phyloP scores from a whole-genome alignment of 2,329 filamentous ascomycete species.

The Beauveria bassiana region DNA sequence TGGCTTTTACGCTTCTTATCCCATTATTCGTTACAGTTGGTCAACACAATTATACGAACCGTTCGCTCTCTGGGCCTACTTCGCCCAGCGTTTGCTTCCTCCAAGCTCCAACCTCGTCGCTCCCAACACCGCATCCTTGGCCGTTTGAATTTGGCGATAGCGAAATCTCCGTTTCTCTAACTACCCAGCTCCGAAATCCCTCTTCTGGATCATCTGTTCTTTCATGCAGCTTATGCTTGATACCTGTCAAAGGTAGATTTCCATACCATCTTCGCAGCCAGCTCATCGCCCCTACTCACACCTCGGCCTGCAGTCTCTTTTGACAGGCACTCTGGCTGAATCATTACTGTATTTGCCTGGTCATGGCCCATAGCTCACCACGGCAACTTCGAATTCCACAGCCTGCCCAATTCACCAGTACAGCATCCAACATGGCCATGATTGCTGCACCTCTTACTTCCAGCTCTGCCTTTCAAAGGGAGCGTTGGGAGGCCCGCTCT shows the following conservation, averaged over 20 bases:
- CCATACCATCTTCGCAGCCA: neutral
- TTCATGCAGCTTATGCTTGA: neutral
- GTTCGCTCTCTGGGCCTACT: neutral
- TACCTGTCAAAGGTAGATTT: slow-evolving; percentile 3
- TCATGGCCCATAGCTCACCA: slow-evolving; percentile 35
- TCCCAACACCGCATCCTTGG: neutral
- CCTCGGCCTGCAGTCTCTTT: neutral
- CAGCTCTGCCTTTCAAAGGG: slow-evolving; percentile 33
- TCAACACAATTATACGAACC: neutral
- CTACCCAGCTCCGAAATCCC: neutral
- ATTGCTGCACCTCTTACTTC: slow-evolving; percentile 38
- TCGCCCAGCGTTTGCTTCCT: neutral
- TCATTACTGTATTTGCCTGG: slow-evolving; percentile 2
- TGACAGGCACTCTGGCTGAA: slow-evolving; percentile 2
- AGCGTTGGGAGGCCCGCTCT: slow-evolving; percentile 30
- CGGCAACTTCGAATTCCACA: slow-evolving; percentile 22
- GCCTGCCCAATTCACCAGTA: slow-evolving; percentile 17
- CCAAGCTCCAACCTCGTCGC: neutral
- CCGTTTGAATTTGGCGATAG: neutral
- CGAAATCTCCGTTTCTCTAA: neutral
- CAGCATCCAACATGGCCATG: slow-evolving; percentile 39
- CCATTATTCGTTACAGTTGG: neutral
- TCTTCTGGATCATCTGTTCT: neutral
- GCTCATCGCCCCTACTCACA: neutral
- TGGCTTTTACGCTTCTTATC: neutral